Evolutionary conservation across 1,284 basidiomycete species (phyloP).

Genomic region (Cryptococcus hybrid): DNA sequence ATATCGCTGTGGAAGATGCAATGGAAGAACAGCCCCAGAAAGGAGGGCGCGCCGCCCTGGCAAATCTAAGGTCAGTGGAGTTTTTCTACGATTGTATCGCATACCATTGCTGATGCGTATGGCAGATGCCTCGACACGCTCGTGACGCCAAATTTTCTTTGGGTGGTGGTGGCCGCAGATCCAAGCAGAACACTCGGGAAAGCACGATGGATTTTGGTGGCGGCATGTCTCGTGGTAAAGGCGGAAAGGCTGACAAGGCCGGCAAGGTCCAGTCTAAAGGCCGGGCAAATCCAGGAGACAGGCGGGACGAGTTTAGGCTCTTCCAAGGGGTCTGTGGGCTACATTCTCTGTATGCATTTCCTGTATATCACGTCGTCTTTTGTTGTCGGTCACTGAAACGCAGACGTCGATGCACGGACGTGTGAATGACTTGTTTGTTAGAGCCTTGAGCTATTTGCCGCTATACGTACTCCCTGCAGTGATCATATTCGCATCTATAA

Average conservation of each 20-base stretch:
- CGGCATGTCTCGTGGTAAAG: slow-evolving; percentile 44
- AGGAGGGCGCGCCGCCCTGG: slow-evolving; percentile 33
- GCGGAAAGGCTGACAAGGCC: slow-evolving; percentile 50
- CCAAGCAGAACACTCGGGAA: slow-evolving; percentile 76
- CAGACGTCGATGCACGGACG: too few species aligned
- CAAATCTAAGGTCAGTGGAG: slow-evolving; percentile 40
- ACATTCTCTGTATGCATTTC: too few species aligned
- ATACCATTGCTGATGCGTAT: not conserved
- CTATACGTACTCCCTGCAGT: too few species aligned
- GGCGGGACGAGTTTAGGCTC: slow-evolving; percentile 48
- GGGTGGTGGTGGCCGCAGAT: slow-evolving; percentile 60
- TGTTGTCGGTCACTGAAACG: too few species aligned
- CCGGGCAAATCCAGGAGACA: slow-evolving; percentile 29
- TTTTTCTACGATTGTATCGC: not conserved
- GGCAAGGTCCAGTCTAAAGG: slow-evolving; percentile 4
- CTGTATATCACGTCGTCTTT: too few species aligned
- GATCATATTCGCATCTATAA: too few species aligned
- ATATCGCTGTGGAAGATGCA: slow-evolving; percentile 80
- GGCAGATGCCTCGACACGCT: slow-evolving; percentile 59
- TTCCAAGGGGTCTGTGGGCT: too few species aligned
- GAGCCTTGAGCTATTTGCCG: too few species aligned
- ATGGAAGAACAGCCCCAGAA: slow-evolving; percentile 62
- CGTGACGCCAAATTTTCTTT: slow-evolving; percentile 80
- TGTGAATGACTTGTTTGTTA: too few species aligned
- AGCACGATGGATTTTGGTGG: slow-evolving; percentile 69